These are phyloP conservation scores for Sphaerostilbella broomeana DNA, from an alignment of 2,329 filamentous ascomycete species.

Conservation along the genomic window DNA sequence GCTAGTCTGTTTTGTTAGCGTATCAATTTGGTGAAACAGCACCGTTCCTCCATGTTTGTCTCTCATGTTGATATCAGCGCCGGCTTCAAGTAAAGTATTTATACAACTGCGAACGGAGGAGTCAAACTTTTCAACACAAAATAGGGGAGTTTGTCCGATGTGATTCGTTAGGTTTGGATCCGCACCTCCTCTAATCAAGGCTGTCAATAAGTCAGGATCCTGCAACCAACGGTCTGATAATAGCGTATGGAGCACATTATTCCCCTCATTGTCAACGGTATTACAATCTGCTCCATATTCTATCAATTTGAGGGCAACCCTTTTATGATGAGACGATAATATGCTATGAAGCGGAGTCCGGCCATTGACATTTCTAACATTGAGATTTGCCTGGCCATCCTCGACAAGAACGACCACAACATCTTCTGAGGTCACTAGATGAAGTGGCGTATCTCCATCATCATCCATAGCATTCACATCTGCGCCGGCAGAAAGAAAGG, in stretches of 20 bases:
- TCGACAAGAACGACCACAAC: slow-evolving; percentile 20
- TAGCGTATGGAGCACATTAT: slow-evolving; percentile 19
- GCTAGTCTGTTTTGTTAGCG: too few species aligned
- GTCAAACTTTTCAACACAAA: background rate
- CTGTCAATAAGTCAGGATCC: slow-evolving; percentile 1
- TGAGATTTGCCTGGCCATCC: slow-evolving; percentile 19
- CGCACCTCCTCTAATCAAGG: slow-evolving; percentile 16
- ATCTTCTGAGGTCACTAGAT: slow-evolving; percentile 4
- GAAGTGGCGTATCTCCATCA: slow-evolving; percentile 17
- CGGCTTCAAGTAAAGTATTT: slow-evolving; percentile 15
- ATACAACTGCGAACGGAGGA: background rate
- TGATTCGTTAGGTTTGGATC: slow-evolving; percentile 18
- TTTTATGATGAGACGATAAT: background rate
- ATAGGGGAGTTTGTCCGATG: slow-evolving; percentile 16
- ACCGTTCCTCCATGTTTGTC: slow-evolving; percentile 16
- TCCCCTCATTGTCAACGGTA: slow-evolving; percentile 16
- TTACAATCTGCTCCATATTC: slow-evolving; percentile 18
- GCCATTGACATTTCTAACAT: slow-evolving; percentile 16
- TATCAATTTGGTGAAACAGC: slow-evolving; percentile 16
- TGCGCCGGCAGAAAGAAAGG: slow-evolving; percentile 20
- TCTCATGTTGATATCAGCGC: slow-evolving; percentile 18
- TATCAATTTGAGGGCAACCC: slow-evolving; percentile 5
- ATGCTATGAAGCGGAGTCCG: slow-evolving; percentile 19
- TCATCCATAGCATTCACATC: slow-evolving; percentile 17
- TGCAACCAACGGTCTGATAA: background rate